Evolutionary conservation across 2,329 filamentous ascomycete species (phyloP).

Genomic region (Cryphonectria nitschkei): DNA sequence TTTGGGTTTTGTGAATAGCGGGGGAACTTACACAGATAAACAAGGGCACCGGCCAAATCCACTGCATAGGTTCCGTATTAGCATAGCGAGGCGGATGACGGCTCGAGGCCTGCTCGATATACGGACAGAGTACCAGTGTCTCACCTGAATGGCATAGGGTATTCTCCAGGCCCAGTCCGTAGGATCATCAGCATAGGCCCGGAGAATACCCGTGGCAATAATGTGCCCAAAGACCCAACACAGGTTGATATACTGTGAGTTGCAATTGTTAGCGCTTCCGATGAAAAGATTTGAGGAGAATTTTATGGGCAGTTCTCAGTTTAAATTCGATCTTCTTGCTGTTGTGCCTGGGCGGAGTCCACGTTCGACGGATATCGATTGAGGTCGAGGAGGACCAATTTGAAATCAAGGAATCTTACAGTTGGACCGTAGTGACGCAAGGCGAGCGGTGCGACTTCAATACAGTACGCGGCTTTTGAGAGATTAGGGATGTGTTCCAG

Average conservation of each 20-base stretch:
- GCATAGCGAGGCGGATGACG: not conserved
- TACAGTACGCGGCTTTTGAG: constrained; percentile 7
- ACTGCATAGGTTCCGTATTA: constrained; percentile 40
- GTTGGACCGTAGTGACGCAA: constrained; percentile 17
- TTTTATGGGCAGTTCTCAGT: not conserved
- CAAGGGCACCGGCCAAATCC: constrained; percentile 48
- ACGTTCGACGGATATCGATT: not conserved
- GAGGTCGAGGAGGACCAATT: not conserved
- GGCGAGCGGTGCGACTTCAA: constrained; percentile 11
- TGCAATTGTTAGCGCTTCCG: not conserved
- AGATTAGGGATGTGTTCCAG: not conserved
- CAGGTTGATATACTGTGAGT: constrained; percentile 11
- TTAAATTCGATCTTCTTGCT: not conserved
- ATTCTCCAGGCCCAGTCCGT: constrained; percentile 15
- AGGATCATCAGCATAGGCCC: not conserved
- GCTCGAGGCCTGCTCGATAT: constrained; percentile 35
- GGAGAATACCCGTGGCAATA: constrained; percentile 6
- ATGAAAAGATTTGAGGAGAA: no score
- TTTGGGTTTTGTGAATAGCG: not conserved
- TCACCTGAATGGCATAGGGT: constrained; percentile 12
- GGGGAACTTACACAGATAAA: constrained; percentile 29
- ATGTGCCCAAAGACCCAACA: constrained; percentile 17
- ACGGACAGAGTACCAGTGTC: constrained; percentile 26
- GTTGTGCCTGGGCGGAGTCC: no score
- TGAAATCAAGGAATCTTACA: not conserved